Evolutionary conservation across 192 early-diverging fungal species (phyloP).

Genomic region (Coemansia sp.): DNA sequence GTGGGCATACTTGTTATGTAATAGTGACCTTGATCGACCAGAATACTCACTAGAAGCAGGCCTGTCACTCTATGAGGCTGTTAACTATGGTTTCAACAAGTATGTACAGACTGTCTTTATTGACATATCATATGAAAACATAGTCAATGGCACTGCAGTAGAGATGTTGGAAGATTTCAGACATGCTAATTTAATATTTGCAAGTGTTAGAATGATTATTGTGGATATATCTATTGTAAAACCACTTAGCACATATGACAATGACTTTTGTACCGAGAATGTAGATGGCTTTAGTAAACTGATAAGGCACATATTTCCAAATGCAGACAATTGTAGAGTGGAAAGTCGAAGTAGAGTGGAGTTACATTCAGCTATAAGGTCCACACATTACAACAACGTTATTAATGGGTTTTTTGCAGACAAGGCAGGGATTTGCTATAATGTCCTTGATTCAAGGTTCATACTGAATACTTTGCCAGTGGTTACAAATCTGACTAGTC

Average conservation of each 20-base stretch:
- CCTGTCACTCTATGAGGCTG: not conserved
- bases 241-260: no score
- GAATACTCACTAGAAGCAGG: not conserved
- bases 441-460: not conserved
- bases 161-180: no score
- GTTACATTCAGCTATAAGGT: not conserved
- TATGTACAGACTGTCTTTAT: not conserved
- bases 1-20: not conserved
- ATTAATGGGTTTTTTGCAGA: not conserved
- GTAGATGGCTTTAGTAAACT: not conserved
- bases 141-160: not conserved
- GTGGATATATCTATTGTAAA: not conserved
- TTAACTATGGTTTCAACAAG: not conserved
- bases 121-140: not conserved
- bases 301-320: not conserved
- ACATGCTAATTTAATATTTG: not conserved
- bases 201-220: not conserved
- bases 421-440: not conserved
- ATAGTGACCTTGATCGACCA: not conserved
- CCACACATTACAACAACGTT: not conserved
- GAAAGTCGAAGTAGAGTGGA: not conserved
- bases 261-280: not conserved
- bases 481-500: not conserved
- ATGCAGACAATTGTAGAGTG: not conserved
- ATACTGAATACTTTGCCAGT: not conserved